Conservation (phyloP, 257 asterid species). For the Solanum pennellii region DNA sequence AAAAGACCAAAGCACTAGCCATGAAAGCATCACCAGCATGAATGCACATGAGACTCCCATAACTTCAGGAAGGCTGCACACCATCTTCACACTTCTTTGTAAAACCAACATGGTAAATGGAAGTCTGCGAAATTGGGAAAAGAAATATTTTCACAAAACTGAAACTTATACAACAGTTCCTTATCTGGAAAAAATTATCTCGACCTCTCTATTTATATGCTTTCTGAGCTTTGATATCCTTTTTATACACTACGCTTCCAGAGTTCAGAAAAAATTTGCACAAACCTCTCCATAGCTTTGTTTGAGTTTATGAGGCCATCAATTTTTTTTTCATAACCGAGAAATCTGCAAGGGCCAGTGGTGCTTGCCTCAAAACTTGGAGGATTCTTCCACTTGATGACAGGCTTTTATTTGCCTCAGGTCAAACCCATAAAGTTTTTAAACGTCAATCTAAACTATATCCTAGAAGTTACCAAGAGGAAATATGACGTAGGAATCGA, state of each 20-base stretch:
- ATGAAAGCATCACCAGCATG: constrained; percentile 74
- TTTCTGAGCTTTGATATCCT: not conserved
- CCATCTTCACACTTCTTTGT: constrained; percentile 81
- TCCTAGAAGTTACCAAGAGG: not conserved
- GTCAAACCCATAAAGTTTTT: not conserved
- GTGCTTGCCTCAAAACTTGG: not conserved
- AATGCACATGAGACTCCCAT: constrained; percentile 55
- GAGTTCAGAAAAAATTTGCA: not conserved
- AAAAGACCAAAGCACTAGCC: constrained; percentile 91
- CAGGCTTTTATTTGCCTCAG: not conserved
- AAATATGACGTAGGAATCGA: not conserved
- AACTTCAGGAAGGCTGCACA: constrained; percentile 80
- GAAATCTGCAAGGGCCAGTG: not conserved
- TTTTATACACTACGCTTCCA: not conserved
- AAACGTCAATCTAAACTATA: not conserved
- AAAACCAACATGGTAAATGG: constrained; percentile 96
- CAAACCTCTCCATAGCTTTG: not conserved
- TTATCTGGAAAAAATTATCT: not conserved
- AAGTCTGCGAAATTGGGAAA: constrained; percentile 35
- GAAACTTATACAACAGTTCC: not conserved
- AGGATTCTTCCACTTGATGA: not conserved
- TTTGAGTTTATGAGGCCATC: not conserved
- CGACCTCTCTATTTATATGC: not conserved
- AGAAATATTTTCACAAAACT: not conserved
- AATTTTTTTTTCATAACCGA: not conserved